Base-by-base conservation (phyloP, 2,329 filamentous ascomycete genomes). In the Monilinia laxa region DNA sequence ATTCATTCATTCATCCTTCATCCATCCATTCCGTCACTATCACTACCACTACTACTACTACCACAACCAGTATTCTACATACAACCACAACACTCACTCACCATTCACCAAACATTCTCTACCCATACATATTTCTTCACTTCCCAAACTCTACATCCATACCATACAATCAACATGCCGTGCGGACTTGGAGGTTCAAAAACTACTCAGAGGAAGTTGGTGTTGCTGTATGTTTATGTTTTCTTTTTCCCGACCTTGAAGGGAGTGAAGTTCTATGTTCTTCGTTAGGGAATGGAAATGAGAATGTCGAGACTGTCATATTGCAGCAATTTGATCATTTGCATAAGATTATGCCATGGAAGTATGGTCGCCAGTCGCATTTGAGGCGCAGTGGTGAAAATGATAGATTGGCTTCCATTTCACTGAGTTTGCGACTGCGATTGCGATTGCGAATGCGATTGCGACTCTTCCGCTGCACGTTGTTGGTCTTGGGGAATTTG, bases 171-270 rank as follows among this genome's bases (percentile, higher is more conserved):
- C 67, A 73, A 60, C 38, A 76, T 76, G 75, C 71, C 71, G 68
- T 76, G 75, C 67, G 75, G 75, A 73, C 31, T 76, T 73, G 83
- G 84, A 73, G 82, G 83, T 73, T 82, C 81, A 69, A 85, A 90
- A 80, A 88, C 88, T 66, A 87, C 90, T 73, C 87, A 90, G 81
- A 84, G 89, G 77, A 91, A 91, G 82, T 84, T 91, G 80, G 89
- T 91, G 74, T 81, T 91, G 70, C 81, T 91, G 86, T 90, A 83
- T 70, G 84, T 84, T 40, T 49, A 23, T 18, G 25, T 28, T 40
- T 10, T 38, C 1, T 25, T 25, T 52, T 40, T 52, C 25, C 10
- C 18, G 2, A 31, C 45, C 6, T n/a, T 9, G 7, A 20, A 9
- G 5, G 18, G 7, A 16, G 16, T 65, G 11, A n/a, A 38, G 25